phyloP scores from a whole-genome alignment of 352 stramenopile genomes.

The Phytophthora hybrid region DNA sequence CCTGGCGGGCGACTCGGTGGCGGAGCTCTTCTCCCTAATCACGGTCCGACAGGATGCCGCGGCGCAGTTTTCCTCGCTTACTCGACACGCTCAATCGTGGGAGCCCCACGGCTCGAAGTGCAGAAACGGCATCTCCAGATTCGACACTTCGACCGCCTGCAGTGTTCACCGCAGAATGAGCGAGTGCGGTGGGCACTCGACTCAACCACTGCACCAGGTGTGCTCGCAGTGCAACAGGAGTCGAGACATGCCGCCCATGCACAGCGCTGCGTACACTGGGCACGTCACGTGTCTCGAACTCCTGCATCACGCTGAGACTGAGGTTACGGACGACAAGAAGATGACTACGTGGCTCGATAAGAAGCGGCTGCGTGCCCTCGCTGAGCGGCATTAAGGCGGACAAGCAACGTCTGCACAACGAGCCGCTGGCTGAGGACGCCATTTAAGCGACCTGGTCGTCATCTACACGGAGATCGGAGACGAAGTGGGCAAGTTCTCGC shows the following conservation, averaged over 20 bases:
- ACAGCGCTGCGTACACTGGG: constrained; percentile 65
- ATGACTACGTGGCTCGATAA: constrained; percentile 55
- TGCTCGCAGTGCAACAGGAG: constrained; percentile 52
- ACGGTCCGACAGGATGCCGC: constrained; percentile 41
- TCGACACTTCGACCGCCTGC: constrained; percentile 33
- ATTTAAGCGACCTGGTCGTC: constrained; percentile 58
- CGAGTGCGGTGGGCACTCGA: too few species aligned
- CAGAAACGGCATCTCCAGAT: constrained; percentile 42
- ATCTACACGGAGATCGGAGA: constrained; percentile 68
- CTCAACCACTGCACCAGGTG: constrained; percentile 12
- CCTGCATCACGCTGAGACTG: constrained; percentile 15
- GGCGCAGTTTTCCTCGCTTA: constrained; percentile 52
- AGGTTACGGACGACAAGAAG: constrained; percentile 15
- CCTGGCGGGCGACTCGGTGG: constrained; percentile 55
- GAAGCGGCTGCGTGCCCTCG: constrained; percentile 69
- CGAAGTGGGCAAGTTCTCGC: constrained; percentile 53
- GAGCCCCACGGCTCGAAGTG: constrained; percentile 19
- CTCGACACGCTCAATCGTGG: constrained; percentile 39
- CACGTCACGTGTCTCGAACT: constrained; percentile 54
- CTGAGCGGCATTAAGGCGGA: constrained; percentile 79
- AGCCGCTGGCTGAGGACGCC: constrained; percentile 64
- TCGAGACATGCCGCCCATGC: constrained; percentile 65
- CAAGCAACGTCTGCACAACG: constrained; percentile 56
- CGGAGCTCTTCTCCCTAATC: constrained; percentile 65
- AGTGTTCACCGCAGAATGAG: constrained; percentile 20